Base-by-base conservation (phyloP, 2,329 filamentous ascomycete species). In the Colletotrichum falcatum region DNA sequence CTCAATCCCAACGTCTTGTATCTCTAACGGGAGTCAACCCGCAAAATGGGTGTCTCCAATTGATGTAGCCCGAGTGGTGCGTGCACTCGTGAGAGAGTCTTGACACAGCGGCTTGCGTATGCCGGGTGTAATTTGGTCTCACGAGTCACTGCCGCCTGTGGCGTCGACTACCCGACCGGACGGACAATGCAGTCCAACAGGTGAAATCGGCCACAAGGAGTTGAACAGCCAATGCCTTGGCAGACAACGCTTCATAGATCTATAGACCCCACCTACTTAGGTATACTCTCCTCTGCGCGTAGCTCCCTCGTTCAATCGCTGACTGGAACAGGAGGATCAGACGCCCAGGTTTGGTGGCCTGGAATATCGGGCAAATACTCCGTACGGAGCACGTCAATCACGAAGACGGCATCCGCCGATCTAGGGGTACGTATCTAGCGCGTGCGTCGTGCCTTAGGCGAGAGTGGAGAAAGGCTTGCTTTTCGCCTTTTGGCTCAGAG, bases 1-100 rank as follows among this genome's bases (percentile, higher is more conserved):
- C 67, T 62, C 64, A 46, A 70, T 59, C 68, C 68, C 64, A 70
- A 67, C 58, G 53, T 70, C 44, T 63, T 70, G 37, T 56, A 58
- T 67, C 68, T 66, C 64, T 58, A 23, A 33, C 51, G 30, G 63
- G 48, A 68, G 58, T 59, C 58, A 70, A 60, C 58, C 68, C 68
- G 67, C 9, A 70, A n/a, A n/a, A 46, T 51, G 46, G 23, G 42
- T 62, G 51, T 53, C 42, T 58, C 37, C 56, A 58, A 35, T 62
- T 64, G 62, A 67, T 62, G 64, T 64, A 67, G 56, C 58, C 33
- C 5, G 16, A 44, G 23, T 39, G 26, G 35, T 28, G 35, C 48
- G 33, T 54, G 48, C 37, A 26, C 44, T 37, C 30, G 18, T 1
- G 30, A 7, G 33, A 23, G 37, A 70, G 39, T 30, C 55, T 61